Evolutionary conservation across 108 stramenopile genomes (phyloP).

Genomic region (Bacterosira constricta): DNA sequence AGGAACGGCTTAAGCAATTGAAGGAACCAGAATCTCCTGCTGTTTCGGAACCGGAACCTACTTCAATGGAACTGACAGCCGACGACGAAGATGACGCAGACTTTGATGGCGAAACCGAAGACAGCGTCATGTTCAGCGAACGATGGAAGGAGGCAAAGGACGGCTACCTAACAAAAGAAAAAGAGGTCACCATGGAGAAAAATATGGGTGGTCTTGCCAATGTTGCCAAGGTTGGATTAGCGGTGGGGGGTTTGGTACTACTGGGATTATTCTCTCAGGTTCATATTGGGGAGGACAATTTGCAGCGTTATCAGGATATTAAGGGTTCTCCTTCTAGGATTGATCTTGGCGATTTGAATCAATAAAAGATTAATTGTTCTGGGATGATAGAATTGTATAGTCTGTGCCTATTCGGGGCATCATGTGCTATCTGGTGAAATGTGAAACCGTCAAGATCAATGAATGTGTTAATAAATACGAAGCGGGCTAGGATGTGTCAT

Average conservation of each 20-base stretch:
- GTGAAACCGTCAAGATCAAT: too few species aligned
- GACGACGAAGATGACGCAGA: slow-evolving; percentile 11
- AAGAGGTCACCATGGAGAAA: too few species aligned
- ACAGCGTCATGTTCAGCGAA: slow-evolving; percentile 50
- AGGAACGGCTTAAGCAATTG: slow-evolving; percentile 37
- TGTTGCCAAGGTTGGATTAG: slow-evolving; percentile 17
- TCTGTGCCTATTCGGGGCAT: too few species aligned
- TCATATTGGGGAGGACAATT: slow-evolving; percentile 34
- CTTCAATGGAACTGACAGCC: background rate
- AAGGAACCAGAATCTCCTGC: slow-evolving; percentile 11
- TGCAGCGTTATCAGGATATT: slow-evolving; percentile 40
- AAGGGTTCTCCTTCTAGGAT: slow-evolving; percentile 35
- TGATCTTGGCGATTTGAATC: slow-evolving; percentile 55
- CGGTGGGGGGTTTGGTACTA: slow-evolving; percentile 28
- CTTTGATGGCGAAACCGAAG: slow-evolving; percentile 26
- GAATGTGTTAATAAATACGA: too few species aligned
- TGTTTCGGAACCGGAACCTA: background rate
- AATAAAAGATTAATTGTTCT: too few species aligned
- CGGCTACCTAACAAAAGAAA: background rate
- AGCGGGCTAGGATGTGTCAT: too few species aligned
- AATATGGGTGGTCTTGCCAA: slow-evolving; percentile 10
- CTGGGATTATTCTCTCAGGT: slow-evolving; percentile 39
- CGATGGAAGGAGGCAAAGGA: slow-evolving; percentile 38
- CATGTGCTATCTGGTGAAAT: too few species aligned
- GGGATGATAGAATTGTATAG: too few species aligned